Evolutionary conservation across 768 basidiomycete genomes (phyloP).

Genomic region (Psilocybe sp.): DNA sequence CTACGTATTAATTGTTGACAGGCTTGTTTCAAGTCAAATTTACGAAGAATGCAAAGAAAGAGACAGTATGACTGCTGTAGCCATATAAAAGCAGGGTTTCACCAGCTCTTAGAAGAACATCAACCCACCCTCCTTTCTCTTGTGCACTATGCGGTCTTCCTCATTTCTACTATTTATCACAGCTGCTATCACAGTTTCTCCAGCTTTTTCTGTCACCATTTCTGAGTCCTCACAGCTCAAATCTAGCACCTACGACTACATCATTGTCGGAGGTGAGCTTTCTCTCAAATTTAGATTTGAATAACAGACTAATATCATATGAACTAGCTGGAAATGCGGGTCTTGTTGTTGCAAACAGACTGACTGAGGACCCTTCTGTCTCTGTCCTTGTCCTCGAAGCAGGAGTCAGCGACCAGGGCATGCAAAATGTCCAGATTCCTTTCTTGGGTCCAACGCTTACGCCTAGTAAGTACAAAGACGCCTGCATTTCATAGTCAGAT

Average conservation of each 20-base stretch:
- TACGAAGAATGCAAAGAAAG: no score
- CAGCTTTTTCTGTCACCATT: no score
- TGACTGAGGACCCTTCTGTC: constrained; percentile 46
- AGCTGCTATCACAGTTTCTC: no score
- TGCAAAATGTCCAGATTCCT: neutral
- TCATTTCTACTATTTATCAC: no score
- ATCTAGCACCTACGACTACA: constrained; percentile 21
- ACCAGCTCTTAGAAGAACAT: no score
- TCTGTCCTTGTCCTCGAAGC: constrained; percentile 53
- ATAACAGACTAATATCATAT: neutral
- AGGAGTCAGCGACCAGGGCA: constrained; percentile 43
- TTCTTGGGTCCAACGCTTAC: neutral
- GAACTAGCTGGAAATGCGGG: constrained; percentile 47
- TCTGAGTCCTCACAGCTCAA: no score
- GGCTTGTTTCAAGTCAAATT: no score
- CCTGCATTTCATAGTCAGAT: constrained; percentile 8
- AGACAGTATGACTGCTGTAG: no score
- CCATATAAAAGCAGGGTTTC: no score
- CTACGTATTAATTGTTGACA: no score
- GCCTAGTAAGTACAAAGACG: constrained; percentile 13
- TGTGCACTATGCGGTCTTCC: no score
- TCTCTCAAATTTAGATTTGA: neutral
- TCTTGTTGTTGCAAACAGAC: constrained; percentile 49
- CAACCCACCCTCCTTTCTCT: no score
- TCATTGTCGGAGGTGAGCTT: constrained; percentile 26